Conservation (phyloP, 768 basidiomycete species). For the Multifurca ochricompacta region DNA sequence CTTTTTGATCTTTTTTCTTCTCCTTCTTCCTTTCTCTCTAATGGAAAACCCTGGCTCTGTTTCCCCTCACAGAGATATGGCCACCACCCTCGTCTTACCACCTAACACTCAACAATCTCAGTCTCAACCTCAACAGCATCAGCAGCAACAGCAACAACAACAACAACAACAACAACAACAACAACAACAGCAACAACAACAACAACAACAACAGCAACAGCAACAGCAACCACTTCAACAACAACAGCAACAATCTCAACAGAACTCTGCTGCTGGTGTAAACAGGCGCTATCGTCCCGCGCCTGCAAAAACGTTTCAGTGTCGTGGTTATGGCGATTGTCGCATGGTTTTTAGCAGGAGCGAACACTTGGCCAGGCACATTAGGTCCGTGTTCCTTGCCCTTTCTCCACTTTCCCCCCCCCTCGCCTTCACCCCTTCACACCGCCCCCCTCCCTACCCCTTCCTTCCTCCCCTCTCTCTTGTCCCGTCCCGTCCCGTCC, state of each 20-base stretch:
- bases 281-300: conserved; percentile 71
- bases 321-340: conserved; percentile 91
- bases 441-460: conserved; percentile 12
- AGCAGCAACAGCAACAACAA: conserved; percentile 24
- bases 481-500: no score
- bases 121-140: no score
- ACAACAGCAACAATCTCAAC: no score
- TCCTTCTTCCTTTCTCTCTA: neutral
- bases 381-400: conserved; percentile 54
- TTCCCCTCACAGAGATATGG: conserved; percentile 14
- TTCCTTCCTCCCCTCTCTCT: no score
- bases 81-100: conserved; percentile 7
- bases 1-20: neutral
- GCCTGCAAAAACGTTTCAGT: conserved; percentile 91
- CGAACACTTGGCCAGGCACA: conserved; percentile 93
- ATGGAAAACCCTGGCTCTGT: conserved; percentile 14
- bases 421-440: conserved; percentile 20
- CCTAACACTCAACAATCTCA: neutral
- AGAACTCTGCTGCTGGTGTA: conserved; percentile 26
- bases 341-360: conserved; percentile 94
- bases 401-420: conserved; percentile 19
- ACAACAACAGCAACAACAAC: no score
- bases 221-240: conserved; percentile 25
- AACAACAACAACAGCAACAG: no score
- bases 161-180: no score